Conservation (phyloP, 352 stramenopile genomes). For the Phytophthora brassicae region DNA sequence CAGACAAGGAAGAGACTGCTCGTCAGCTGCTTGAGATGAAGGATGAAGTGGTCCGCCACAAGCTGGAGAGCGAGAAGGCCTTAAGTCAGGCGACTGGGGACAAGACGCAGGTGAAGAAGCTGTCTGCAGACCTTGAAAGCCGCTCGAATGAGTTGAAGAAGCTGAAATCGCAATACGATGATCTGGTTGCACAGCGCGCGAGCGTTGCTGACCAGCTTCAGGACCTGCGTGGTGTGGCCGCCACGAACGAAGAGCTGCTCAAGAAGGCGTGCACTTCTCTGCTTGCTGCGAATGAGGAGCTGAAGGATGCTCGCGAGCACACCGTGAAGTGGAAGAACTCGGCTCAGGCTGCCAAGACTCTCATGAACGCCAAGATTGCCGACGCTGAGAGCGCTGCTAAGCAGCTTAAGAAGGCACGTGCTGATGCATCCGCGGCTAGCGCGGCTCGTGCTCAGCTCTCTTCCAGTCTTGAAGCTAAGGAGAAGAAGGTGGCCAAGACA, state of each 20-base stretch:
- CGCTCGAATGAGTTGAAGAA: slow-evolving; percentile 38
- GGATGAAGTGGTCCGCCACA: slow-evolving; percentile 49
- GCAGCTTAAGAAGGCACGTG: slow-evolving; percentile 55
- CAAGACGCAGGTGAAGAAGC: slow-evolving; percentile 35
- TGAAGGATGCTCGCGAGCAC: slow-evolving; percentile 70
- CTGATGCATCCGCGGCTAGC: slow-evolving; percentile 48
- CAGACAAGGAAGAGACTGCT: slow-evolving; percentile 44
- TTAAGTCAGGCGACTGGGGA: slow-evolving; percentile 30
- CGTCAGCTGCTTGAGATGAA: slow-evolving; percentile 47
- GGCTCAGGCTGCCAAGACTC: slow-evolving; percentile 54
- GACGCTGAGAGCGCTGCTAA: slow-evolving; percentile 70
- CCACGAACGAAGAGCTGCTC: slow-evolving; percentile 62
- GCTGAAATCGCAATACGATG: slow-evolving; percentile 39
- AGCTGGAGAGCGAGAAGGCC: slow-evolving; percentile 44
- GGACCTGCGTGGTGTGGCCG: slow-evolving; percentile 37
- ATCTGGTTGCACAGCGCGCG: slow-evolving; percentile 27
- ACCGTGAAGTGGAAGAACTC: slow-evolving; percentile 77
- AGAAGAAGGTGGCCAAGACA: slow-evolving; percentile 70
- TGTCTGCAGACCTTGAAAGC: slow-evolving; percentile 36
- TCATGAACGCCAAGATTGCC: slow-evolving; percentile 65
- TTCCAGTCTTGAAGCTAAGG: slow-evolving; percentile 63
- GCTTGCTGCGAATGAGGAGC: slow-evolving; percentile 71
- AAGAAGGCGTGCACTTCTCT: slow-evolving; percentile 74
- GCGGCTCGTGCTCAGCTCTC: slow-evolving; percentile 49
- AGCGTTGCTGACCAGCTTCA: slow-evolving; percentile 42